A percentile compares a stretch with the other conserved stretches of the same genome.
Conservation (phyloP, 208 protist species). For the Crithidia fasciculata region DNA sequence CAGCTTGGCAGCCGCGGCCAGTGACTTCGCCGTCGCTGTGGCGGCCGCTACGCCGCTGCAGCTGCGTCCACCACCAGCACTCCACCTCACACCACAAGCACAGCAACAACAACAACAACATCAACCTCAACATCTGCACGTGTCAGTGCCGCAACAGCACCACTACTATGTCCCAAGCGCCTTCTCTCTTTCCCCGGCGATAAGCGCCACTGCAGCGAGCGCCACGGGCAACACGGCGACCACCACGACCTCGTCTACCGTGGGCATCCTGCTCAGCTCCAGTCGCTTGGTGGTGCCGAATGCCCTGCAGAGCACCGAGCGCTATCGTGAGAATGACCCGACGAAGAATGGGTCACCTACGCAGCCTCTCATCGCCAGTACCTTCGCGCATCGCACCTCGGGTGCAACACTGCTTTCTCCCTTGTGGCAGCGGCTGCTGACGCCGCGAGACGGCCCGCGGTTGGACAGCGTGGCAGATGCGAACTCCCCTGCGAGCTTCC, state of each 20-base stretch:
- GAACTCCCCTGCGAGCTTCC: slow-evolving; percentile 18
- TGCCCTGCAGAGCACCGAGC: not conserved
- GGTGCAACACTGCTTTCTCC: not conserved
- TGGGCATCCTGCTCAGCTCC: not conserved
- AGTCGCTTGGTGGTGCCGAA: not conserved
- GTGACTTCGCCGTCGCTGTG: slow-evolving; percentile 19
- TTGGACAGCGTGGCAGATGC: not conserved
- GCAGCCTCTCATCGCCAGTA: not conserved
- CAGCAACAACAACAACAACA: too few species aligned
- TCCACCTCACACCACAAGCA: not conserved
- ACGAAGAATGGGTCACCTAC: not conserved
- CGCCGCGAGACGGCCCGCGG: slow-evolving; percentile 3
- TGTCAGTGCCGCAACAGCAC: too few species aligned
- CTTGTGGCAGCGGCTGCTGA: slow-evolving; percentile 1
- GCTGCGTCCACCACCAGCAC: not conserved
- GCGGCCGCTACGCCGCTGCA: slow-evolving; percentile 1
- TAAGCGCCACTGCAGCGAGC: not conserved
- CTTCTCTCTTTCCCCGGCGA: too few species aligned
- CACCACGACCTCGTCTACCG: not conserved
- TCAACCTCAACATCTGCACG: too few species aligned
- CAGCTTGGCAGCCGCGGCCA: slow-evolving; percentile 9
- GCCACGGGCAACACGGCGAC: not conserved
- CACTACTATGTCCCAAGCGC: too few species aligned
- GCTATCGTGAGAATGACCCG: too few species aligned
- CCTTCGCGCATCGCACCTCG: not conserved